Base-by-base conservation (phyloP, 2,329 filamentous ascomycete genomes). In the Trichophyton verrucosum region DNA sequence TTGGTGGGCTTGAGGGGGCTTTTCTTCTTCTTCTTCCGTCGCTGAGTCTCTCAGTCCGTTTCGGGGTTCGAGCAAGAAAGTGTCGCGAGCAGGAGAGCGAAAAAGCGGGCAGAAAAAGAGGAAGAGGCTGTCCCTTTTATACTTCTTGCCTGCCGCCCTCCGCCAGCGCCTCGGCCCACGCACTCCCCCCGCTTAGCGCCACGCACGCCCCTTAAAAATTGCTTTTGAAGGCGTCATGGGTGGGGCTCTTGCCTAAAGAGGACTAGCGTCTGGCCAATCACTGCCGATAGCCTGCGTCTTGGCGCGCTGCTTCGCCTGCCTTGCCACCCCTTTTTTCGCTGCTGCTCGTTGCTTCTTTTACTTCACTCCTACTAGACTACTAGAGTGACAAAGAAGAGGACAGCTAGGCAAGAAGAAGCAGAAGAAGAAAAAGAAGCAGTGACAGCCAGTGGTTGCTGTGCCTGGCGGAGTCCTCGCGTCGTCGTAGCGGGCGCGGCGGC, bases 81-180 rank as follows among this genome's bases (percentile, higher is more conserved):
- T 47, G 36, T 24, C 38, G 46, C 22, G 17, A 51, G 22, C 9
- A 30, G 15, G 22, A 24, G 15, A 36, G 20, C 11, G 27, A 60
- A 58, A 38, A 61, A 60, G 36, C 59, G 60, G 62, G 62, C 58
- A 62, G 53, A 58, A 33, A 61, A 59, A 38, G 62, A 60, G 63
- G 62, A 61, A 58, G 59, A 33, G 58, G 61, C 61, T 44, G 57
- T 55, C 59, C 53, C 61, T 66, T 66, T 62, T 66, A 66, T 66
- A 66, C 61, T 55, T 57, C 17, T 49, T 59, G 61, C 53, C 64
- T 44, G 58, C 44, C 58, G 46, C 20, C 22, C 20, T 49, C 46
- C 17, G 46, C 3, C 20, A 49, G 17, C 44, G 24, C 53, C 40
- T 46, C 42, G 20, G n/a, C 17, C 51, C 62, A 60, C 63, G 59